Conservation (phyloP, 495 filamentous ascomycete species). For the Parachaetomium inaequale region DNA sequence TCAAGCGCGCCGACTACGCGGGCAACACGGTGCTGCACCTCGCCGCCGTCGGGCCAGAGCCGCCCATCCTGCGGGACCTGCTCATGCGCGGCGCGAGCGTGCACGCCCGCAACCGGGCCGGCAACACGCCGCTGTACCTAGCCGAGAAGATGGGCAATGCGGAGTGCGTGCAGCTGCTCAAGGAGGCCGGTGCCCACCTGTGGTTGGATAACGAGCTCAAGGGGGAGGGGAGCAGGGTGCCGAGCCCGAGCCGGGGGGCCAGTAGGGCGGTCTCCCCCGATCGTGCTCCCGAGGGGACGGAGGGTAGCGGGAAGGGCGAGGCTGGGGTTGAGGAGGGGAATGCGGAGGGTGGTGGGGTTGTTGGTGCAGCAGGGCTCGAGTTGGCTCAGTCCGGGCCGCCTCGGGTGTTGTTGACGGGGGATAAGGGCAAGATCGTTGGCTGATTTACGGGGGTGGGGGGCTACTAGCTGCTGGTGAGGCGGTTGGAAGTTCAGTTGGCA, state of each 20-base stretch:
- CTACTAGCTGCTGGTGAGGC: neutral
- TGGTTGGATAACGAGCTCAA: conserved; percentile 30
- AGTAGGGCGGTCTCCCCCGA: conserved; percentile 7
- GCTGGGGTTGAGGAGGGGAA: neutral
- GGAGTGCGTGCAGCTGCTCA: conserved; percentile 62
- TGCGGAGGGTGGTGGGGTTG: neutral
- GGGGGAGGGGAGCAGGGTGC: conserved; percentile 11
- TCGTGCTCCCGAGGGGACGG: neutral
- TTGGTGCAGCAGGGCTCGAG: neutral
- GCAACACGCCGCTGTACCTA: conserved; percentile 78
- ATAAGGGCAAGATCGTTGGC: conserved; percentile 13
- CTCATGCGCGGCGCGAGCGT: conserved; percentile 78
- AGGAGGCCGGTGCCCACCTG: conserved; percentile 36
- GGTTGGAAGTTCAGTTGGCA: neutral
- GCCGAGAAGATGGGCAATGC: conserved; percentile 55
- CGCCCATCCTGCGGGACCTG: conserved; percentile 64
- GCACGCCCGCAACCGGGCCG: conserved; percentile 74
- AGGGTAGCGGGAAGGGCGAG: neutral
- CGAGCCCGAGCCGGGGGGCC: conserved; percentile 2
- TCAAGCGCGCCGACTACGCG: conserved; percentile 79
- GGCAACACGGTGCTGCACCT: conserved; percentile 80
- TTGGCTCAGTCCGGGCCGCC: neutral
- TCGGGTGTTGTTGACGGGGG: conserved; percentile 3
- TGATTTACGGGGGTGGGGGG: conserved; percentile 10
- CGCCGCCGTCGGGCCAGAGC: conserved; percentile 47